Percentiles rank a stretch among this genome's conserved stretches.
Conservation (phyloP, 495 filamentous ascomycete species). For the Neurospora pannonica region DNA sequence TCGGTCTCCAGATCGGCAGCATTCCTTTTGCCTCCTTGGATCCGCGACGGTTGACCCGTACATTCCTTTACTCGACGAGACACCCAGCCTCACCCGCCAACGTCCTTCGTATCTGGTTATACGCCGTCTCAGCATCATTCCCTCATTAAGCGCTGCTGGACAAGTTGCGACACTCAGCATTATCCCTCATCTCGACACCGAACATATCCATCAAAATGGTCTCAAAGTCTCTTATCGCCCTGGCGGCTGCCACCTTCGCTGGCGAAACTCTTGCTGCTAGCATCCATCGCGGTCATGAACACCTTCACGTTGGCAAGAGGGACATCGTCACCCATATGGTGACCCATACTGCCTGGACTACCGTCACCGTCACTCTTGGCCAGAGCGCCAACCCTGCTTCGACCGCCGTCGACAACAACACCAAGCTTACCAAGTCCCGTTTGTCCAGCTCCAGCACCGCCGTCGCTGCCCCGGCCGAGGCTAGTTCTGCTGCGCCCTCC, state of each 20-base stretch:
- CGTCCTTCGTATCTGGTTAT: constrained; percentile 7
- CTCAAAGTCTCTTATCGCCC: constrained; percentile 17
- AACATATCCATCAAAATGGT: constrained; percentile 13
- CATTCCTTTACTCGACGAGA: constrained; percentile 5
- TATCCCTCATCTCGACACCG: background rate
- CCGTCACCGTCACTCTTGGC: constrained; percentile 16
- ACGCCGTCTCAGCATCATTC: constrained; percentile 1
- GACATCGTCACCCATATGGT: constrained; percentile 20
- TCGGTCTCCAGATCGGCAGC: constrained; percentile 19
- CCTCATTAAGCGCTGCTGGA: background rate
- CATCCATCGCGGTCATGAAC: constrained; percentile 15
- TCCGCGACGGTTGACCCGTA: constrained; percentile 2
- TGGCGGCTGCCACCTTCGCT: constrained; percentile 19
- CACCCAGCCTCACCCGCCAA: constrained; percentile 1
- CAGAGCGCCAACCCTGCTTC: constrained; percentile 2
- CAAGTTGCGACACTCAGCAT: background rate
- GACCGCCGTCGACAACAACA: constrained; percentile 8
- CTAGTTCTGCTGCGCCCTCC: background rate
- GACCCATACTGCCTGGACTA: constrained; percentile 26
- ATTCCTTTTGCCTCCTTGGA: constrained; percentile 31
- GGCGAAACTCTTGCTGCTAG: constrained; percentile 17
- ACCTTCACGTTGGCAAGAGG: constrained; percentile 17
- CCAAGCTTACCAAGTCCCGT: constrained; percentile 6
- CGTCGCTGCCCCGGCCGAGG: background rate
- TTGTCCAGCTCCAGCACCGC: background rate